Evolutionary conservation across 345 rosid species (phyloP).

Genomic region (Pseudoturritis turrita): DNA sequence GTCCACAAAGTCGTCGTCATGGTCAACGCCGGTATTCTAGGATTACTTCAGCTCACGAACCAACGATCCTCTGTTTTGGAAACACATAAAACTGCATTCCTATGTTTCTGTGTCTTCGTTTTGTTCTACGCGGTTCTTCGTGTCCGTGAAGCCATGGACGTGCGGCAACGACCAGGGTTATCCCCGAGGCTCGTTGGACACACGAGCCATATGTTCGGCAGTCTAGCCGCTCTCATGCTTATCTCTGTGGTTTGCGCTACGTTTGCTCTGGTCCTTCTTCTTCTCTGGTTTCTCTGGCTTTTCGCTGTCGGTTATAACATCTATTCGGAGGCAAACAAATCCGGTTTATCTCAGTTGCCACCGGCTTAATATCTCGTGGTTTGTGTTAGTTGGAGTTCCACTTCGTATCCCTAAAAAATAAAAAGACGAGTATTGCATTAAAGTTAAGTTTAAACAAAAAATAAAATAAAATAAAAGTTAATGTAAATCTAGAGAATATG

Average conservation of each 20-base stretch:
- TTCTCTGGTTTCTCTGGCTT: slow-evolving; percentile 21
- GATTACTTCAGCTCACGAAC: slow-evolving; percentile 16
- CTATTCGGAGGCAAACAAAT: background rate
- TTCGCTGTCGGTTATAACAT: background rate
- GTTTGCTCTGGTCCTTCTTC: too few species aligned
- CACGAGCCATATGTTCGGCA: too few species aligned
- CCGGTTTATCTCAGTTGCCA: background rate
- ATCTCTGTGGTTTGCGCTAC: too few species aligned
- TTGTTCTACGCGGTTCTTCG: slow-evolving; percentile 2
- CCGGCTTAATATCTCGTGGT: background rate
- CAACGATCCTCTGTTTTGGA: slow-evolving; percentile 11
- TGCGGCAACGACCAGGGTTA: background rate
- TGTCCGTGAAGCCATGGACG: background rate
- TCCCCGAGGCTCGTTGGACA: background rate
- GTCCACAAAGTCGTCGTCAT: slow-evolving; percentile 20
- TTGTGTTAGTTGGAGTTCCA: background rate
- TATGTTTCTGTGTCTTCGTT: background rate
- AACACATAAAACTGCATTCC: slow-evolving; percentile 3
- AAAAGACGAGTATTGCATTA: too few species aligned
- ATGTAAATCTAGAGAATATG: too few species aligned
- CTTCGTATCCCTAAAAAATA: too few species aligned
- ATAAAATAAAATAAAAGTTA: too few species aligned
- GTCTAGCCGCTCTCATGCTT: too few species aligned
- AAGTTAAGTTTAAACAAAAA: too few species aligned
- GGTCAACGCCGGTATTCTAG: slow-evolving; percentile 11